Evolutionary conservation across 768 basidiomycete genomes (phyloP).

Genomic region (Melanogaster broomeanus): DNA sequence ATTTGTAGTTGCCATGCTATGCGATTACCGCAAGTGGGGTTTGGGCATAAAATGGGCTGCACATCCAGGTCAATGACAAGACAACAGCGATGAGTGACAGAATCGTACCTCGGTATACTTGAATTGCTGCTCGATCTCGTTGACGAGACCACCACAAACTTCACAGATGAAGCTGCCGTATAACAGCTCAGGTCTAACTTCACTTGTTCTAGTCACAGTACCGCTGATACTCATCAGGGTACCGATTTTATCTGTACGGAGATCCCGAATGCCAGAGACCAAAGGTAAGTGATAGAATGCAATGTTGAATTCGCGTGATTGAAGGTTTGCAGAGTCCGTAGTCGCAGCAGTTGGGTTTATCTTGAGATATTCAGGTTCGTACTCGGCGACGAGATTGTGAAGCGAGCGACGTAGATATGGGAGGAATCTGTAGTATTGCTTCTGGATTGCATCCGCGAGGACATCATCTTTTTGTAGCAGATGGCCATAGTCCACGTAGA

Average conservation of each 20-base stretch:
- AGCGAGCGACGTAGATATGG: conserved; percentile 93
- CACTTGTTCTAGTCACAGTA: conserved; percentile 95
- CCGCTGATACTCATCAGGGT: conserved; percentile 94
- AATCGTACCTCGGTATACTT: conserved; percentile 90
- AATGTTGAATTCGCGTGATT: conserved; percentile 91
- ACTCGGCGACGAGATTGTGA: conserved; percentile 84
- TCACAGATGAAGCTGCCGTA: conserved; percentile 94
- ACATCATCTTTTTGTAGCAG: conserved; percentile 89
- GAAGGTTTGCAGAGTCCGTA: conserved; percentile 83
- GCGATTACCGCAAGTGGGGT: conserved; percentile 91
- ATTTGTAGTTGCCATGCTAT: conserved; percentile 92
- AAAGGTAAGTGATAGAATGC: conserved; percentile 95
- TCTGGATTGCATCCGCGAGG: conserved; percentile 90
- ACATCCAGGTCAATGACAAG: neutral
- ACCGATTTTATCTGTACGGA: conserved; percentile 92
- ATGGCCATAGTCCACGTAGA: conserved; percentile 95
- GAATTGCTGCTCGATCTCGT: conserved; percentile 98
- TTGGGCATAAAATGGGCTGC: conserved; percentile 92
- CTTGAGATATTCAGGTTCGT: conserved; percentile 93
- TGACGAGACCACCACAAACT: conserved; percentile 80
- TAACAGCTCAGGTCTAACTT: conserved; percentile 93
- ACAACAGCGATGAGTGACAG: conserved; percentile 2
- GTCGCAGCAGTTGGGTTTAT: conserved; percentile 88
- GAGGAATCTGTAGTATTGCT: conserved; percentile 95
- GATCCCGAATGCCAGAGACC: conserved; percentile 91